phyloP scores from a whole-genome alignment of 1,139 yeast genomes.

The Yamadazyma sp. region DNA sequence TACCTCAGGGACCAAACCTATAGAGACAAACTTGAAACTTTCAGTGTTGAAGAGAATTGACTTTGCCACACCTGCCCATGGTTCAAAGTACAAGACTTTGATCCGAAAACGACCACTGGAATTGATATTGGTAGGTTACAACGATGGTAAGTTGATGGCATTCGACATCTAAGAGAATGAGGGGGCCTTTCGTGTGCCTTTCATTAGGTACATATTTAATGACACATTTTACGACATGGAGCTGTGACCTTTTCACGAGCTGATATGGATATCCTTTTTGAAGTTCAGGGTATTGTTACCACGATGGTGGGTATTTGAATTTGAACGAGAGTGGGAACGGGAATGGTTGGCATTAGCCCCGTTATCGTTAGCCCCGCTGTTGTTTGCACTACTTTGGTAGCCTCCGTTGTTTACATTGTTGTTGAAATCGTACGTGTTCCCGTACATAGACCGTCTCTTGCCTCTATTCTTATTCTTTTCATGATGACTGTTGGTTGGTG shows the following conservation, averaged over 20 bases:
- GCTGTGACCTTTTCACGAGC: slow-evolving; percentile 1
- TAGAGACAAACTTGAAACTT: slow-evolving; percentile 17
- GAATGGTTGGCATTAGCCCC: slow-evolving; percentile 11
- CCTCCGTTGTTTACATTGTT: slow-evolving; percentile 6
- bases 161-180: slow-evolving; percentile 11
- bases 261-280: slow-evolving; percentile 11
- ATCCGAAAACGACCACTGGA: slow-evolving; percentile 13
- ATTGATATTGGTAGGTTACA: slow-evolving; percentile 35
- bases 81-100: slow-evolving; percentile 17
- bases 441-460: slow-evolving; percentile 19
- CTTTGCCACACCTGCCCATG: background rate
- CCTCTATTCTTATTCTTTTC: slow-evolving; percentile 15
- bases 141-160: slow-evolving; percentile 32
- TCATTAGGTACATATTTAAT: background rate
- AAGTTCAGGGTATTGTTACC: slow-evolving; percentile 6
- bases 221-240: slow-evolving; percentile 2
- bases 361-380: slow-evolving; percentile 2
- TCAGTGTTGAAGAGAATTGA: slow-evolving; percentile 15
- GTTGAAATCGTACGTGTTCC: slow-evolving; percentile 15
- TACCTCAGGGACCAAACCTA: slow-evolving; percentile 8
- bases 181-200: too few species aligned
- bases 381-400: slow-evolving; percentile 12
- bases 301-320: background rate
- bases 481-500: slow-evolving; percentile 19
- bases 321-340: slow-evolving; percentile 11